Conservation (phyloP, 2,329 filamentous ascomycete genomes). For the Exophiala spinifera region DNA sequence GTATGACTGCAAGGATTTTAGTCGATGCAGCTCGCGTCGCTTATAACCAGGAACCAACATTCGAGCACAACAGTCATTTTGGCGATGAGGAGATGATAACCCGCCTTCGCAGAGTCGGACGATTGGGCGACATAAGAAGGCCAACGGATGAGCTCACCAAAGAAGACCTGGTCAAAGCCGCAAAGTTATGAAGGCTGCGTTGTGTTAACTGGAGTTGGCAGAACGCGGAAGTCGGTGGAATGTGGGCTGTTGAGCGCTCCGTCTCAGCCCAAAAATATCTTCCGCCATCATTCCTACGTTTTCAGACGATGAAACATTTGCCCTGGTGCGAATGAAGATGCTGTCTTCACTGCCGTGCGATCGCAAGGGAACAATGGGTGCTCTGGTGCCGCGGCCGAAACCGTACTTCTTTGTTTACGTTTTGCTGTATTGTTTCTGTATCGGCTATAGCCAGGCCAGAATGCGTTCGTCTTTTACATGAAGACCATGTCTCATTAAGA, state of each 20-base stretch:
- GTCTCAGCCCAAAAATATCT: conserved; percentile 4
- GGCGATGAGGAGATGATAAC: conserved; percentile 66
- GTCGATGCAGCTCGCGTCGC: conserved; percentile 84
- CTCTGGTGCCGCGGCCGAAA: conserved; percentile 3
- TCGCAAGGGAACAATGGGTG: conserved; percentile 9
- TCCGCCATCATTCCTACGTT: not conserved
- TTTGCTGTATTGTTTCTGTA: not conserved
- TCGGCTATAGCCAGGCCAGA: not conserved
- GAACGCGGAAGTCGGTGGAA: conserved; percentile 10
- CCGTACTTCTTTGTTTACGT: conserved; percentile 12
- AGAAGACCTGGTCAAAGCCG: conserved; percentile 50
- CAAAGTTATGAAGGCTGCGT: conserved; percentile 37
- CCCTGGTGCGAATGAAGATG: not conserved
- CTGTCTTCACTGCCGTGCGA: not conserved
- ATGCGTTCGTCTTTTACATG: not conserved
- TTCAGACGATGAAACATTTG: not conserved
- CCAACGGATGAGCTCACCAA: conserved; percentile 53
- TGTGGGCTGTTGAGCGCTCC: conserved; percentile 1
- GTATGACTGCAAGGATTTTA: conserved; percentile 88
- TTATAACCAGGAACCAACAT: conserved; percentile 77
- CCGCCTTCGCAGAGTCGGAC: conserved; percentile 54
- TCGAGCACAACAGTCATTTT: conserved; percentile 67
- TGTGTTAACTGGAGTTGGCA: not conserved
- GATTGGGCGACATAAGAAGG: conserved; percentile 51
- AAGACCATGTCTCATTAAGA: not conserved